Conservation (phyloP, 495 filamentous ascomycete genomes). For the Aspergillus baeticus region DNA sequence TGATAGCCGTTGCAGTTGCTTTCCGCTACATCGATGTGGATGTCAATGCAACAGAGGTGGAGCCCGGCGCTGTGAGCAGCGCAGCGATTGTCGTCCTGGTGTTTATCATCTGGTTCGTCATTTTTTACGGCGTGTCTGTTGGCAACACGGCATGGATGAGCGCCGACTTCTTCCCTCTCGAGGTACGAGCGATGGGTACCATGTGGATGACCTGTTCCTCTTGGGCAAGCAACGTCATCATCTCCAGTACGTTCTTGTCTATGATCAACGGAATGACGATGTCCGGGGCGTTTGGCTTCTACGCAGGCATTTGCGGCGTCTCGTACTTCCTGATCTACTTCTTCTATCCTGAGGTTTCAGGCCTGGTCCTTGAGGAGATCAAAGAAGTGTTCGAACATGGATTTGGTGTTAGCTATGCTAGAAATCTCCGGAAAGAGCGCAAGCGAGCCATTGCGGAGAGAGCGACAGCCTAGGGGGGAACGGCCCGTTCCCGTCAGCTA, state of each 20-base stretch:
- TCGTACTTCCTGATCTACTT: constrained; percentile 48
- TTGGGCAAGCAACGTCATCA: constrained; percentile 53
- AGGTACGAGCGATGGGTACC: constrained; percentile 52
- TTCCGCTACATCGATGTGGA: constrained; percentile 53
- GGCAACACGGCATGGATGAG: constrained; percentile 52
- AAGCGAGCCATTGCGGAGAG: constrained; percentile 15
- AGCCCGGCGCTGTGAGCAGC: constrained; percentile 22
- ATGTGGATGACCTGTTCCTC: constrained; percentile 51
- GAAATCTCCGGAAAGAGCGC: constrained; percentile 31
- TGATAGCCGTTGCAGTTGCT: constrained; percentile 37
- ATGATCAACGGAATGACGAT: constrained; percentile 49
- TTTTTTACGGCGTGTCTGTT: constrained; percentile 45
- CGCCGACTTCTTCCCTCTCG: constrained; percentile 52
- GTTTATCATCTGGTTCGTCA: constrained; percentile 49
- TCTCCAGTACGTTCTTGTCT: constrained; percentile 51
- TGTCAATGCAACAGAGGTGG: constrained; percentile 24
- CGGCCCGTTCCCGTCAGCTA: too few relatives aligned
- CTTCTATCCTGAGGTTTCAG: constrained; percentile 51
- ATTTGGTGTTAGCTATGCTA: constrained; percentile 44
- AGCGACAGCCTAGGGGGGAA: not conserved
- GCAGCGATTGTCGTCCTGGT: constrained; percentile 46
- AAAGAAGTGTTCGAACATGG: constrained; percentile 47
- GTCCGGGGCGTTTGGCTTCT: constrained; percentile 53
- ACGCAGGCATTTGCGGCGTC: constrained; percentile 46
- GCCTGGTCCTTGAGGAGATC: constrained; percentile 50